A percentile compares a stretch with the other conserved stretches of the same genome.
Evolutionary conservation across 2,329 filamentous ascomycete genomes (phyloP).

Genomic region (Trichoderma breve): DNA sequence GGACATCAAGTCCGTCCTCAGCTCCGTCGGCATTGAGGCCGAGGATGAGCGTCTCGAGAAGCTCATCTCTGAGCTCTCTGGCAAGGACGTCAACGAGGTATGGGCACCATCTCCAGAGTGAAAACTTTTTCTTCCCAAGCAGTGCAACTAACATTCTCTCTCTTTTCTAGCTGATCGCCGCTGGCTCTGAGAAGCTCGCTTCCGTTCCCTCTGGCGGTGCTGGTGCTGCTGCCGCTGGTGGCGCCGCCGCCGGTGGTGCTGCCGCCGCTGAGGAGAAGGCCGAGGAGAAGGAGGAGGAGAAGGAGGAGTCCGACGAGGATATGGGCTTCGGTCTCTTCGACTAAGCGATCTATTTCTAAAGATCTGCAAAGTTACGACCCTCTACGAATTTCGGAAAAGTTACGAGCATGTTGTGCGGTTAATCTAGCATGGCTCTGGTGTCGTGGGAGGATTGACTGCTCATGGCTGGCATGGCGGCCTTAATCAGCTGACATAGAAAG

Average conservation of each 20-base stretch:
- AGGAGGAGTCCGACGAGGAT: slow-evolving; percentile 66
- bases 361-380: slow-evolving; percentile 33
- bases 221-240: slow-evolving; percentile 69
- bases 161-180: slow-evolving; percentile 72
- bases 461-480: slow-evolving; percentile 32
- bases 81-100: slow-evolving; percentile 93
- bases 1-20: slow-evolving; percentile 87
- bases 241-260: slow-evolving; percentile 63
- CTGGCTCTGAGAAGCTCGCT: slow-evolving; percentile 90
- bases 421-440: slow-evolving; percentile 32
- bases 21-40: slow-evolving; percentile 91
- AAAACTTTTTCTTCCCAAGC: neutral
- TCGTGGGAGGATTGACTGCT: slow-evolving; percentile 34
- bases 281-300: slow-evolving; percentile 74
- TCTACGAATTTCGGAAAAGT: slow-evolving; percentile 36
- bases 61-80: slow-evolving; percentile 86
- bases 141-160: neutral
- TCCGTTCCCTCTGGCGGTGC: slow-evolving; percentile 81
- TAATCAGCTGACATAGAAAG: slow-evolving; percentile 30
- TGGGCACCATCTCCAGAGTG: slow-evolving; percentile 31
- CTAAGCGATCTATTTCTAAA: slow-evolving; percentile 48
- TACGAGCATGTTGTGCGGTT: slow-evolving; percentile 33
- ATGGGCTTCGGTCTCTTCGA: slow-evolving; percentile 77
- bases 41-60: slow-evolving; percentile 81
- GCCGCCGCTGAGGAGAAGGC: slow-evolving; percentile 74